Evolutionary conservation across 1,139 yeast genomes (phyloP).

Genomic region (Blastobotrys apis): DNA sequence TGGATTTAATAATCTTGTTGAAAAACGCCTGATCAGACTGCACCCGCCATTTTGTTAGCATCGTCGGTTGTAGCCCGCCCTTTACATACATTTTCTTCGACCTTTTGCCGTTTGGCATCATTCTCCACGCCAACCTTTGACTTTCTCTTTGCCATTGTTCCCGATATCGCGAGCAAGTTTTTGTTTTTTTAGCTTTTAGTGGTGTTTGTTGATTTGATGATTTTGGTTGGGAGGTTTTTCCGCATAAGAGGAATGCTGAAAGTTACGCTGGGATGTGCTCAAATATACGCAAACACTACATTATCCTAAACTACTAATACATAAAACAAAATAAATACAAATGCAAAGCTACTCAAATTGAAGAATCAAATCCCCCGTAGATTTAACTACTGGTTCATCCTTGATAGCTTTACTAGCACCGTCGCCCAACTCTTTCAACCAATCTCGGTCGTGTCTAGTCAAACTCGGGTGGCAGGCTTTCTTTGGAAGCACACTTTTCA

Average conservation of each 20-base stretch:
- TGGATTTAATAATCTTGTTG: constrained; percentile 9
- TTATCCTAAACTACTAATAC: too few relatives aligned
- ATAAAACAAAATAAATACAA: constrained; percentile 1
- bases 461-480: constrained; percentile 12
- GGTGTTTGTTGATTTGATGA: neutral
- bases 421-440: constrained; percentile 23
- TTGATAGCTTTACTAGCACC: constrained; percentile 22
- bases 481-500: constrained; percentile 12
- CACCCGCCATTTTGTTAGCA: neutral
- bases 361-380: constrained; percentile 25
- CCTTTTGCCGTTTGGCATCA: constrained; percentile 13
- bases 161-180: constrained; percentile 2
- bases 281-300: too few relatives aligned
- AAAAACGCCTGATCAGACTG: neutral
- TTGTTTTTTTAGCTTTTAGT: neutral
- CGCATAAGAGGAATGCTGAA: neutral
- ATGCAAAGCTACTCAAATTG: constrained; percentile 10
- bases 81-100: constrained; percentile 2
- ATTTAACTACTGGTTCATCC: constrained; percentile 22
- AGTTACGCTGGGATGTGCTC: too few relatives aligned
- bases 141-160: constrained; percentile 14
- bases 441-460: constrained; percentile 19
- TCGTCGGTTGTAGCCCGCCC: neutral
- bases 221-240: neutral
- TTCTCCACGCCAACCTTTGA: constrained; percentile 6